phyloP scores from a whole-genome alignment of 139 green algal species.

The Tetradesmus lagerheimii region DNA sequence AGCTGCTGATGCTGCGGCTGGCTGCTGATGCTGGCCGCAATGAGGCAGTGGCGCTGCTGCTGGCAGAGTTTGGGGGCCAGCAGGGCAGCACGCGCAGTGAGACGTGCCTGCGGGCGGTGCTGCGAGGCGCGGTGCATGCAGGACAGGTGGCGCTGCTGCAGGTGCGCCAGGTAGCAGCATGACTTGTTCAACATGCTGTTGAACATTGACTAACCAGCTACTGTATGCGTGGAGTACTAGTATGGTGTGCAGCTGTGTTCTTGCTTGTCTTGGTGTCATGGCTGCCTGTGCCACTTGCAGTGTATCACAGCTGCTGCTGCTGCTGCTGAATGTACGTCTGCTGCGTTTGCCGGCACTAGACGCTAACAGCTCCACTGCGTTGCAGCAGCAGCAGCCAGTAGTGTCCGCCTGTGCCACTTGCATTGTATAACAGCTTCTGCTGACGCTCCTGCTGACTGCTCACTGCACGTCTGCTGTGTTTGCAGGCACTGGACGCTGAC shows the following conservation, averaged over 20 bases:
- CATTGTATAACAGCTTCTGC: background rate
- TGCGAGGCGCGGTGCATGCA: conserved; percentile 31
- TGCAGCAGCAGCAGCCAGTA: background rate
- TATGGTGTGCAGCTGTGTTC: too few relatives aligned
- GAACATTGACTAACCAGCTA: too few relatives aligned
- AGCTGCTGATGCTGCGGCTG: conserved; percentile 38
- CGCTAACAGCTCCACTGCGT: background rate
- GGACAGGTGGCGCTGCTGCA: conserved; percentile 22
- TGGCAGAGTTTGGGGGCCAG: conserved; percentile 16
- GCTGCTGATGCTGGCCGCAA: conserved; percentile 13
- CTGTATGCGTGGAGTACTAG: too few relatives aligned
- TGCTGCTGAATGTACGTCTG: background rate
- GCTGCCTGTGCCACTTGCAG: too few relatives aligned
- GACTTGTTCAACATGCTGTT: background rate
- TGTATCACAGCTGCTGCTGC: too few relatives aligned
- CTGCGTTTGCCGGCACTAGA: background rate
- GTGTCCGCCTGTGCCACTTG: background rate
- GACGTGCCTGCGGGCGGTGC: background rate
- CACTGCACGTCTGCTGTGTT: background rate
- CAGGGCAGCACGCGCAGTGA: background rate
- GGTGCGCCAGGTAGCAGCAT: background rate
- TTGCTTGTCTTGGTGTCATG: too few relatives aligned
- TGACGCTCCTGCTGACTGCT: conserved; percentile 4
- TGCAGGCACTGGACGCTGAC: conserved; percentile 22
- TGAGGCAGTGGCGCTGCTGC: conserved; percentile 15